These are phyloP conservation scores for Hypoxylon sp. DNA, from an alignment of 2,329 filamentous ascomycete genomes.

Conservation along the genomic window DNA sequence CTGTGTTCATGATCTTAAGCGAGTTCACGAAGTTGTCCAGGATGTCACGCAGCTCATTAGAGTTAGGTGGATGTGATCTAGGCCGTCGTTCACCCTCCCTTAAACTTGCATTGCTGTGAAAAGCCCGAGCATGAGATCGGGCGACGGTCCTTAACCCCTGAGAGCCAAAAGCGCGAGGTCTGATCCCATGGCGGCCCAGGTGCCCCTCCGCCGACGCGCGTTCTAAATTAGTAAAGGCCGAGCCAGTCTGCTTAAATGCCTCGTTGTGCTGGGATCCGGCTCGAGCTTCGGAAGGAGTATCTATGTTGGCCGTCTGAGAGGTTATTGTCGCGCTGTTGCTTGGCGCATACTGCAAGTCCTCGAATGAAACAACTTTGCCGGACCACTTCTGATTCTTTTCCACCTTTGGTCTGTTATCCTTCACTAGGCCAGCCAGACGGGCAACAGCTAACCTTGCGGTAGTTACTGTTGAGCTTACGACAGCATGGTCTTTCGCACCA, in stretches of 20 bases:
- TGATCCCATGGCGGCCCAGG: conserved; percentile 1
- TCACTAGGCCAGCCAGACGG: conserved; percentile 51
- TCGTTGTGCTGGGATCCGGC: not conserved
- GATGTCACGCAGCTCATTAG: conserved; percentile 29
- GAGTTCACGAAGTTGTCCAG: conserved; percentile 44
- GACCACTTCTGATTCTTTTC: conserved; percentile 57
- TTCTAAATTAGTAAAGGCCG: conserved; percentile 36
- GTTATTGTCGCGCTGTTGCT: conserved; percentile 2
- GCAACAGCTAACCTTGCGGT: conserved; percentile 53
- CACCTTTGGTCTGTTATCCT: conserved; percentile 46
- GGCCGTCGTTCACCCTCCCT: not conserved
- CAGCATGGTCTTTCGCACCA: conserved; percentile 47
- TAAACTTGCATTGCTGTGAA: conserved; percentile 24
- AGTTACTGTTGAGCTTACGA: conserved; percentile 46
- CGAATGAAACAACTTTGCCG: conserved; percentile 56
- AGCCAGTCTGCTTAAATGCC: not conserved
- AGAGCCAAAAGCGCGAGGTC: conserved; percentile 11
- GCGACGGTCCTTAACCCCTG: not conserved
- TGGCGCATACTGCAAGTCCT: conserved; percentile 52
- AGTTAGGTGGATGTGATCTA: not conserved
- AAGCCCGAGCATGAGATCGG: conserved; percentile 24
- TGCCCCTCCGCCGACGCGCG: conserved; percentile 24
- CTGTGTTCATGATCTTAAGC: conserved; percentile 23
- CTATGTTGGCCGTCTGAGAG: no score
- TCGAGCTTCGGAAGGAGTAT: not conserved